Evolutionary conservation across 1,284 basidiomycete species (phyloP).

Genomic region (Coniferiporia weirii): DNA sequence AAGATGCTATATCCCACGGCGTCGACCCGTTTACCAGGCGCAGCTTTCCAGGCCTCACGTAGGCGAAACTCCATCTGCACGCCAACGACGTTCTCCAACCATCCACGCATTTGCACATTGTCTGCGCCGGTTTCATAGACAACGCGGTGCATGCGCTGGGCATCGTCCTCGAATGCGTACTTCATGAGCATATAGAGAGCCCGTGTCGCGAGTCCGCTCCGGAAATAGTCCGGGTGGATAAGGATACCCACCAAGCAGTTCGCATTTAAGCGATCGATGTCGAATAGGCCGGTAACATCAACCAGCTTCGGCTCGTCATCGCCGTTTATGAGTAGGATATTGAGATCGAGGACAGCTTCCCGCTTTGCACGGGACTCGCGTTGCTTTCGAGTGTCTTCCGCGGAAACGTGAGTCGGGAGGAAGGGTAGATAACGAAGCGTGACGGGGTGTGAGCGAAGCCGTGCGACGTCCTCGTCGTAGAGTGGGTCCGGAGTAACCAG

Average conservation of each 20-base stretch:
- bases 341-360: conserved; percentile 31
- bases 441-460: conserved; percentile 34
- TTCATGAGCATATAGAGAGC: conserved; percentile 34
- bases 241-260: conserved; percentile 41
- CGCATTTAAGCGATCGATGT: conserved; percentile 30
- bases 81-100: conserved; percentile 36
- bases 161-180: conserved; percentile 36
- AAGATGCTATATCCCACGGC: conserved; percentile 37
- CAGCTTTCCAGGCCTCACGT: conserved; percentile 34
- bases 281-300: conserved; percentile 35
- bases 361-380: conserved; percentile 34
- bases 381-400: conserved; percentile 30
- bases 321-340: conserved; percentile 28
- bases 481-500: conserved; percentile 32
- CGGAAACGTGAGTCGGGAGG: conserved; percentile 32
- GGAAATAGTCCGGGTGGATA: conserved; percentile 32
- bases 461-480: conserved; percentile 33
- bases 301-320: conserved; percentile 26
- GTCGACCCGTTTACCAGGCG: conserved; percentile 22
- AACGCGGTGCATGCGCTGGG: conserved; percentile 32
- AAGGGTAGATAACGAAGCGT: conserved; percentile 35
- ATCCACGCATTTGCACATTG: conserved; percentile 38
- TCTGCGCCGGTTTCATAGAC: conserved; percentile 37
- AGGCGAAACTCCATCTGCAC: conserved; percentile 32
- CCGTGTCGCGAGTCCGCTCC: conserved; percentile 37